These are phyloP conservation scores for Daldinia grandis DNA, from an alignment of 495 filamentous ascomycete genomes.

Conservation along the genomic window DNA sequence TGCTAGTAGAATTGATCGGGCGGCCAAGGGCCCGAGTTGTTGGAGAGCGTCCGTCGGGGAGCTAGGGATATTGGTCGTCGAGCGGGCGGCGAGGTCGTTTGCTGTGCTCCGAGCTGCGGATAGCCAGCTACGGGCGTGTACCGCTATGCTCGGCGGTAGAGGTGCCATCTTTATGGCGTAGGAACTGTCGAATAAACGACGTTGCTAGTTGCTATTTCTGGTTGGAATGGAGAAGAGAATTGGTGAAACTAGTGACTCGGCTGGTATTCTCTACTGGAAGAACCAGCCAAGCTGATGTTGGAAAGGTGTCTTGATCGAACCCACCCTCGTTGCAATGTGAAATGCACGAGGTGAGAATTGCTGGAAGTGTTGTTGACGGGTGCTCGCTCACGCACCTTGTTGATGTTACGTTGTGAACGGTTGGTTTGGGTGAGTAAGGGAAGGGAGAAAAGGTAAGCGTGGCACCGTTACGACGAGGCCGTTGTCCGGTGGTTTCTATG, in stretches of 20 bases:
- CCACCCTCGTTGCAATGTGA: slow-evolving; percentile 15
- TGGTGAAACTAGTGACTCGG: slow-evolving; percentile 9
- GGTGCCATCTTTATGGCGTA: slow-evolving; percentile 37
- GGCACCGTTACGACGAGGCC: slow-evolving; percentile 1
- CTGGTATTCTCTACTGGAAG: slow-evolving; percentile 39
- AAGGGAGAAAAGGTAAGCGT: slow-evolving; percentile 2
- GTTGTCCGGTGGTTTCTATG: slow-evolving; percentile 44
- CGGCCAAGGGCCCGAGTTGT: slow-evolving; percentile 53
- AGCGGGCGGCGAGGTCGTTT: slow-evolving; percentile 23
- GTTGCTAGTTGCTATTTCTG: not conserved
- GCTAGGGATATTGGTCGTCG: slow-evolving; percentile 14
- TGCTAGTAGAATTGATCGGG: slow-evolving; percentile 49
- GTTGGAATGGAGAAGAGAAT: slow-evolving; percentile 16
- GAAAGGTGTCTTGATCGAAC: slow-evolving; percentile 4
- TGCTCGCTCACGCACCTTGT: slow-evolving; percentile 20
- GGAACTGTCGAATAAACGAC: slow-evolving; percentile 17
- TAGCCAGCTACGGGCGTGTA: slow-evolving; percentile 42
- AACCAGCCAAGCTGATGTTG: slow-evolving; percentile 36
- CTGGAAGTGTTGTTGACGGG: slow-evolving; percentile 1
- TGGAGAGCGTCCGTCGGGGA: slow-evolving; percentile 17
- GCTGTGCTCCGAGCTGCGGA: slow-evolving; percentile 32
- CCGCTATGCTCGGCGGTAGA: slow-evolving; percentile 38
- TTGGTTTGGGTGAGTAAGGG: slow-evolving; percentile 5
- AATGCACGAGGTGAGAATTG: slow-evolving; percentile 26
- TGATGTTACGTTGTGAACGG: slow-evolving; percentile 19